These are phyloP conservation scores for Suillus clintonianus DNA, from an alignment of 768 basidiomycete genomes.

Conservation along the genomic window DNA sequence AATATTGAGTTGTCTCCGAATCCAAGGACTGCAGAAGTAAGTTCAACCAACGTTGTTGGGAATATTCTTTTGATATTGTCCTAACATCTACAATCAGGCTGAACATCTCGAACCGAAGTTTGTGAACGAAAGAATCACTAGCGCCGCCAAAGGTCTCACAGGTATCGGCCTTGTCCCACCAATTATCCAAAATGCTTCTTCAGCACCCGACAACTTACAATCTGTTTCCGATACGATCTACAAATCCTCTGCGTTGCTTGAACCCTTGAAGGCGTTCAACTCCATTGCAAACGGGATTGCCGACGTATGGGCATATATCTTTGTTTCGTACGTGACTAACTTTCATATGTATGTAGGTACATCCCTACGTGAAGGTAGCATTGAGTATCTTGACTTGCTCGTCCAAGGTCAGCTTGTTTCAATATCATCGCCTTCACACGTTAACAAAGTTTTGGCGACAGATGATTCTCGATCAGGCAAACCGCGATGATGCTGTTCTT, in stretches of 20 bases:
- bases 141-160: background rate
- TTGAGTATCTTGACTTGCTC: background rate
- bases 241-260: background rate
- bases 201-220: background rate
- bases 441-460: background rate
- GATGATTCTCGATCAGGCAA: background rate
- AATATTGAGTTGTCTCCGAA: too few species aligned
- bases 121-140: background rate
- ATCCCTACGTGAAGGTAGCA: background rate
- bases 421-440: background rate
- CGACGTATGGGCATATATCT: background rate
- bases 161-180: background rate
- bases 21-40: too few species aligned
- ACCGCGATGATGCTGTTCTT: background rate
- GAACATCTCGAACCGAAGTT: background rate
- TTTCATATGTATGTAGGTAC: background rate
- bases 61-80: background rate
- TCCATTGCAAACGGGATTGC: background rate
- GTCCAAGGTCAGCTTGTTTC: background rate
- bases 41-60: background rate
- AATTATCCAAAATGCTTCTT: background rate
- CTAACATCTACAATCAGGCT: background rate
- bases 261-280: background rate
- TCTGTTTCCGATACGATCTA: background rate
- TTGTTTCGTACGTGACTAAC: background rate